Conservation (phyloP, 352 stramenopile genomes). For the Pythium apleroticum region DNA sequence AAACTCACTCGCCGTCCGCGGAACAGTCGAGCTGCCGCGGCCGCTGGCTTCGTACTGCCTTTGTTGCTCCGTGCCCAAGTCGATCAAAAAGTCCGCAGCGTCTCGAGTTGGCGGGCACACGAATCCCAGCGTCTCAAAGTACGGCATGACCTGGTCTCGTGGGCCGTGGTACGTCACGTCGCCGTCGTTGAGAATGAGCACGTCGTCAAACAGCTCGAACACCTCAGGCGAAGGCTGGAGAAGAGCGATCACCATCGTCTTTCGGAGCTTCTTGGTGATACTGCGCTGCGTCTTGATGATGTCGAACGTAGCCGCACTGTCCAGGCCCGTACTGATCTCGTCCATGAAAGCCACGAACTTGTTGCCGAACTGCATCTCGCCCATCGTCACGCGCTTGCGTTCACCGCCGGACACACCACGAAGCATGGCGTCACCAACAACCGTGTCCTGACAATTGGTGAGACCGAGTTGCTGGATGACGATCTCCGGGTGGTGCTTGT, state of each 20-base stretch:
- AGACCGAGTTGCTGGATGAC: constrained; percentile 38
- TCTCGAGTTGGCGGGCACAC: constrained; percentile 30
- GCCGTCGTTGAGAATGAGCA: constrained; percentile 47
- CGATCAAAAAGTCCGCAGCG: constrained; percentile 32
- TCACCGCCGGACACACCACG: constrained; percentile 67
- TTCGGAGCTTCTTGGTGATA: constrained; percentile 32
- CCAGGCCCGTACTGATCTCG: constrained; percentile 92
- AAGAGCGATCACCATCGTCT: constrained; percentile 46
- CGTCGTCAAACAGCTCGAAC: constrained; percentile 38
- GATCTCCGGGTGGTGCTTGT: constrained; percentile 33
- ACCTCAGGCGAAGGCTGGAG: constrained; percentile 29
- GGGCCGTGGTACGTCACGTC: constrained; percentile 48
- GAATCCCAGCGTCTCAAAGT: constrained; percentile 37
- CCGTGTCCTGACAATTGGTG: constrained; percentile 47
- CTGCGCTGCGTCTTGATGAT: constrained; percentile 68
- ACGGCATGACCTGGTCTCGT: constrained; percentile 27
- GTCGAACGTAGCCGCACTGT: constrained; percentile 89
- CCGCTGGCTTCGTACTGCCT: not conserved
- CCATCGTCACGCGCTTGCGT: constrained; percentile 63
- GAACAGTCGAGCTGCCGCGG: not conserved
- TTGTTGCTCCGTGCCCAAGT: constrained; percentile 28
- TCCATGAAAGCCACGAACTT: constrained; percentile 78
- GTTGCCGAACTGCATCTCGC: constrained; percentile 79
- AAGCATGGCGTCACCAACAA: constrained; percentile 54
- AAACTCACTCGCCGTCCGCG: constrained; percentile 19